Evolutionary conservation across 2,329 filamentous ascomycete genomes (phyloP).

Genomic region (Colletotrichum horii): DNA sequence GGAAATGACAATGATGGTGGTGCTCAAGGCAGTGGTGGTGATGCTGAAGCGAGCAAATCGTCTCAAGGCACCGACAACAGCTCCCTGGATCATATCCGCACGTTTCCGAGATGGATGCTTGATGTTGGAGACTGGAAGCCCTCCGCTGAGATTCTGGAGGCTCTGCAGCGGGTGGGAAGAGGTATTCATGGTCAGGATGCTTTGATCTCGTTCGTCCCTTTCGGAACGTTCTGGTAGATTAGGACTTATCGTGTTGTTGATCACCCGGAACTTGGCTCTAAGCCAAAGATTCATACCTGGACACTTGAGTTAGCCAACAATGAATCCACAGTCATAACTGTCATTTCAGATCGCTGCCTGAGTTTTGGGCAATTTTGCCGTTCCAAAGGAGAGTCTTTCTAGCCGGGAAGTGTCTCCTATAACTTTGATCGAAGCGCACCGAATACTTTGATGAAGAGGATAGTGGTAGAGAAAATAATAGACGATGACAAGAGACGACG

Average conservation of each 20-base stretch:
- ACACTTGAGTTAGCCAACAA: background rate
- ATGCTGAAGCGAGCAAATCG: background rate
- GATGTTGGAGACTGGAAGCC: background rate
- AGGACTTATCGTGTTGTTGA: background rate
- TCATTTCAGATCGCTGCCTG: background rate
- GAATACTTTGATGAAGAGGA: too few relatives aligned
- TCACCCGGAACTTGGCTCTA: background rate
- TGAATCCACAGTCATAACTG: fast-evolving
- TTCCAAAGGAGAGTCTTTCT: fast-evolving
- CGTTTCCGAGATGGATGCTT: background rate
- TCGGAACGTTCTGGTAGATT: background rate
- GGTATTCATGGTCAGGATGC: background rate
- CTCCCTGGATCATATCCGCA: background rate
- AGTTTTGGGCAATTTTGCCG: background rate
- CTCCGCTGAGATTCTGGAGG: background rate
- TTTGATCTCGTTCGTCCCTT: background rate
- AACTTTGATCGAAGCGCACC: too few relatives aligned
- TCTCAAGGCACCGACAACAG: background rate
- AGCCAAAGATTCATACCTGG: background rate
- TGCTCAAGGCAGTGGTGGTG: background rate
- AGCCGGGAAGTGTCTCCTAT: too few relatives aligned
- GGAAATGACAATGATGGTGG: background rate
- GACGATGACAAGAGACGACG: too few relatives aligned
- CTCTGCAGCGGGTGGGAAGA: background rate
- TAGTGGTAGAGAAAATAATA: too few relatives aligned